A percentile compares a stretch with the other conserved stretches of the same genome.
phyloP scores from a whole-genome alignment of 2,329 filamentous ascomycete species.

The Ophiostoma perfectum region DNA sequence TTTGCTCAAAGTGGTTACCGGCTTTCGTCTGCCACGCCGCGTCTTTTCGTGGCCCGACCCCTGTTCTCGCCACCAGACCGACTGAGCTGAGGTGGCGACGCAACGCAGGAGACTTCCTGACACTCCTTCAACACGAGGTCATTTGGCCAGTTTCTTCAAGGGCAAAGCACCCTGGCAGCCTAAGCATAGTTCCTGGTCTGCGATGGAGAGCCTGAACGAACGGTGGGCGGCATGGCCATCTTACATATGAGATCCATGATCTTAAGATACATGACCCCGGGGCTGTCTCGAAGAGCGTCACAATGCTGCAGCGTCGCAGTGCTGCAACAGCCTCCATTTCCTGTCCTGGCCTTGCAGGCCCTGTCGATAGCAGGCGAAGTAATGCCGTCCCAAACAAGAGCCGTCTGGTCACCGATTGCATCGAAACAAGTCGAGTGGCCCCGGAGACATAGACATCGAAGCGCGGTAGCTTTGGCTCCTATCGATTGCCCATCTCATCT shows the following conservation, averaged over 20 bases:
- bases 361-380: not conserved
- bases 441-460: no score
- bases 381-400: not conserved
- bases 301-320: constrained; percentile 4
- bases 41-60: constrained; percentile 17
- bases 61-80: constrained; percentile 12
- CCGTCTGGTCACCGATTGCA: not conserved
- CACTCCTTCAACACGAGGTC: no score
- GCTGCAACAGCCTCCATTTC: constrained; percentile 7
- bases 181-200: not conserved
- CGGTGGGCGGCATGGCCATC: no score
- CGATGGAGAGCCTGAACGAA: not conserved
- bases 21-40: constrained; percentile 15
- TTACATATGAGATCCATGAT: no score
- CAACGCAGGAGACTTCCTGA: no score
- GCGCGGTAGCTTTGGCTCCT: not conserved
- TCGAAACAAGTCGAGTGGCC: not conserved
- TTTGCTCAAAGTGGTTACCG: constrained; percentile 10
- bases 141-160: not conserved
- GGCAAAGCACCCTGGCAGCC: not conserved
- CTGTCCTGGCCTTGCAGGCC: not conserved
- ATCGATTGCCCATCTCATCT: not conserved
- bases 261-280: constrained; percentile 10
- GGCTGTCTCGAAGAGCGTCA: constrained; percentile 7
- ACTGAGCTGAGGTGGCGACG: not conserved